Base-by-base conservation (phyloP, 306 rosid genomes). In the Vigna reflexopilosa region DNA sequence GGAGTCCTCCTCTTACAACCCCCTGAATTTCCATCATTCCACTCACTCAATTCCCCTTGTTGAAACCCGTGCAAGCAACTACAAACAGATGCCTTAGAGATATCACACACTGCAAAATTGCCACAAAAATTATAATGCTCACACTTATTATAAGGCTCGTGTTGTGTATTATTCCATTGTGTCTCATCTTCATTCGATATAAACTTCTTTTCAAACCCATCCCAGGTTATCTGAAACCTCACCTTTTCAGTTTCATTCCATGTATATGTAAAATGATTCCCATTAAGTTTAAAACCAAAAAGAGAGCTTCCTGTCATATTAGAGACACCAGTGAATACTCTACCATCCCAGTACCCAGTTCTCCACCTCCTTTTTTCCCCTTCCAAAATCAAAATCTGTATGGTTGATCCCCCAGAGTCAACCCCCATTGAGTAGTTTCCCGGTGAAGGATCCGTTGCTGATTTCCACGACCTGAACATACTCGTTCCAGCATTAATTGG, bases 331-430 rank as follows among this genome's bases (percentile, higher is more conserved):
- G 74, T 64, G 63, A 91, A 89, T 20, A 64, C 57, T 77, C 86
- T 87, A 22, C 7, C 59, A 65, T 88, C 88, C 93, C 94, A 91
- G 24, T 86, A 85, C 15, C 97, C 97, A 63, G 89, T 91, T 74
- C 97, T 82, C 97, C 97, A 91, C 64, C 85, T 64, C 74, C 90
- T 82, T 1, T 44, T 7, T 7, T 57, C 47, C 11, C 89, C 90
- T 2, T 89, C 76, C 91, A 90, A 89, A 56, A 91, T 30, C 81
- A 89, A 79, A 20, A 91, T 79, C 76, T 89, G 97, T 0, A 82
- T 78, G 3, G 88, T 81, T 12, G 92, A 76, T 26, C 80, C 91
- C 8, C 49, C 63, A 9, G 90, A 86, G 59, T 86, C 93, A 44
- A 85, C 26, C 10, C 88, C 94, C 86, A 90, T 57, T 6, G 85